Percentiles rank a stretch among this genome's conserved stretches.
Evolutionary conservation across 176 grass and related monocot genomes (phyloP).

Genomic region (Stipa capillata): DNA sequence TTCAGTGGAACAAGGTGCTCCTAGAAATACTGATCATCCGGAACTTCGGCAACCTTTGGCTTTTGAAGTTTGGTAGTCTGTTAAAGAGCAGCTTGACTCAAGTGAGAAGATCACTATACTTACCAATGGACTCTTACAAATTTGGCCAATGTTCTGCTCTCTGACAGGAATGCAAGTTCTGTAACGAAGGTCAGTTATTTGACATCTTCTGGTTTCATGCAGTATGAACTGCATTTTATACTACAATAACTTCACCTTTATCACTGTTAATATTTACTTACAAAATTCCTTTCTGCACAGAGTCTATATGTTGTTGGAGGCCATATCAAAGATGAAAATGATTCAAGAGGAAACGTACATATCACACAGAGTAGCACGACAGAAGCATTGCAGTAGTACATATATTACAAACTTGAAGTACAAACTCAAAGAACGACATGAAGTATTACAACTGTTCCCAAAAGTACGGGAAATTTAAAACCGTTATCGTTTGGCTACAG

Average conservation of each 20-base stretch:
- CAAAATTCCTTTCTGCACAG: slow-evolving; percentile 30
- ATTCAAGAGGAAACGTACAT: slow-evolving; percentile 54
- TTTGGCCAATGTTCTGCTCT: slow-evolving; percentile 67
- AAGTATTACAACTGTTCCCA: too few species aligned
- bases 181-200: slow-evolving; percentile 44
- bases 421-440: too few species aligned
- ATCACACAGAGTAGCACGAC: too few species aligned
- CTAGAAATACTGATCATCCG: slow-evolving; percentile 66
- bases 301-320: slow-evolving; percentile 64
- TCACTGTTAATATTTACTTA: background rate
- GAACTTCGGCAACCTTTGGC: slow-evolving; percentile 69
- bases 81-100: slow-evolving; percentile 38
- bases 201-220: background rate
- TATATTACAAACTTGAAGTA: too few species aligned
- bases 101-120: slow-evolving; percentile 59
- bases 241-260: background rate
- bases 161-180: slow-evolving; percentile 37
- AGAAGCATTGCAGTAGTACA: too few species aligned
- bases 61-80: slow-evolving; percentile 76
- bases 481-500: too few species aligned
- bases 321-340: slow-evolving; percentile 37
- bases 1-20: slow-evolving; percentile 62
- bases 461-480: too few species aligned
- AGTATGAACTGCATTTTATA: background rate
- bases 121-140: slow-evolving; percentile 79